Conservation (phyloP, 2,329 filamentous ascomycete genomes). For the Monilinia polystroma region DNA sequence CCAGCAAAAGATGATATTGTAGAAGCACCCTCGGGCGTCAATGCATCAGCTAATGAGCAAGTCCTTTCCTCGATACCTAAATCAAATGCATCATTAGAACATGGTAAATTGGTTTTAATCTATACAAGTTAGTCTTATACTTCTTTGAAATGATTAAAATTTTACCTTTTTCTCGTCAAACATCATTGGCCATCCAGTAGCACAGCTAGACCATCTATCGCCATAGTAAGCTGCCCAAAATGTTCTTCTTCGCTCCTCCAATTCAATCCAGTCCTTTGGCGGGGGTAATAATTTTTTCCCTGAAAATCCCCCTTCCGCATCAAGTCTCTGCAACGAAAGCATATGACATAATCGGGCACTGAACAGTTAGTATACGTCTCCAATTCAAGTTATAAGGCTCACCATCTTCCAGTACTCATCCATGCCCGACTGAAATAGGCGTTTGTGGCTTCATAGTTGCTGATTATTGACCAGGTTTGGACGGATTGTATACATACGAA, state of each 20-base stretch:
- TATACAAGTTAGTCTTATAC: conserved; percentile 3
- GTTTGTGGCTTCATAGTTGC: conserved; percentile 77
- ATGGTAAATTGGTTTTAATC: conserved; percentile 71
- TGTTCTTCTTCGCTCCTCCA: conserved; percentile 75
- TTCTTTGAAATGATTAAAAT: conserved; percentile 21
- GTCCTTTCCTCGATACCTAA: conserved; percentile 63
- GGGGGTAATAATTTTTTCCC: conserved; percentile 69
- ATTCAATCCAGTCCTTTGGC: conserved; percentile 76
- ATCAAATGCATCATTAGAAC: conserved; percentile 73
- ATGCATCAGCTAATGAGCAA: conserved; percentile 61
- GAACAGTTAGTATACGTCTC: neutral
- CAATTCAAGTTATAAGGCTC: neutral
- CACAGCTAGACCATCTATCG: conserved; percentile 82
- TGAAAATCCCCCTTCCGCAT: conserved; percentile 62
- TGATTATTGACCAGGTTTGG: conserved; percentile 75
- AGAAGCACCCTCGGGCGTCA: conserved; percentile 51
- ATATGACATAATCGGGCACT: conserved; percentile 69
- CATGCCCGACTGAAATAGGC: conserved; percentile 85
- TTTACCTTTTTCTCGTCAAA: conserved; percentile 66
- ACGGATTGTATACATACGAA: conserved; percentile 78
- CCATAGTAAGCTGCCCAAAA: conserved; percentile 85
- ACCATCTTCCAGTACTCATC: conserved; percentile 70
- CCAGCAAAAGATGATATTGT: conserved; percentile 70
- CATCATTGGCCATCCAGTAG: conserved; percentile 84
- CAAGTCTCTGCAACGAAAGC: conserved; percentile 79